Evolutionary conservation across 2,329 filamentous ascomycete genomes (phyloP), one percentile per base, ranked within the genome.

Genomic region (Ploettnerulaceae sp.): DNA sequence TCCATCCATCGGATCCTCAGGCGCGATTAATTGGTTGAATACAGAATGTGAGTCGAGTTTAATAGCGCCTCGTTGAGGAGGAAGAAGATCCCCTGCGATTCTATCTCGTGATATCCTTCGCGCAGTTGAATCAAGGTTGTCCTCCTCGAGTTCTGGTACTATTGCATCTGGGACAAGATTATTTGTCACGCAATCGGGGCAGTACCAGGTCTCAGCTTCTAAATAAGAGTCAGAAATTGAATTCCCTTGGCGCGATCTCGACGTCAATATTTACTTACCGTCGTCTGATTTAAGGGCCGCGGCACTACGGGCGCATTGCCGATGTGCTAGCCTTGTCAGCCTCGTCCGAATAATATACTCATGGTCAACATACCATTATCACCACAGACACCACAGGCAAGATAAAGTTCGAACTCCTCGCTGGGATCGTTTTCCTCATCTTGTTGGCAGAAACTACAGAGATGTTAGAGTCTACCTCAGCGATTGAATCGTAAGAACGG

Each of bases 401-500:
- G 71, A 64, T 84, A 89, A 48, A 83, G 74, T 65, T 93, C 89
- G 59, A 84, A 93, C 54, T 90, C 86, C 55, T 87, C 85, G 54
- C 78, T 82, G 1, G 87, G 86, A 58, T 91, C 88, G 53, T 91
- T 75, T 45, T 93, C 86, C 67, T 94, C 88, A 55, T 86, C 82
- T 64, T 88, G 76, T 47, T 82, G 81, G 69, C 90, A 96, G 61
- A 91, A 94, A 55, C 89, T 85, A 68, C 73, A 43, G 47, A 62
- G 56, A 35, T 67, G 17, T 70, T 39, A 45, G 36, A 29, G 22
- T 32, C 35, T 45, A 35, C 33, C 26, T 14, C n/a, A 3, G 4
- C 11, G 12, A 14, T 20, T 39, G 15, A 22, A 46, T 9, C 6
- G 25, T 12, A 64, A 59, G 6, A 17, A 17, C 45, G 40, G n/a